Percentiles rank a stretch among this genome's conserved stretches.
phyloP scores from a whole-genome alignment of 106 monocot species.

The Amphibolis antarctica region DNA sequence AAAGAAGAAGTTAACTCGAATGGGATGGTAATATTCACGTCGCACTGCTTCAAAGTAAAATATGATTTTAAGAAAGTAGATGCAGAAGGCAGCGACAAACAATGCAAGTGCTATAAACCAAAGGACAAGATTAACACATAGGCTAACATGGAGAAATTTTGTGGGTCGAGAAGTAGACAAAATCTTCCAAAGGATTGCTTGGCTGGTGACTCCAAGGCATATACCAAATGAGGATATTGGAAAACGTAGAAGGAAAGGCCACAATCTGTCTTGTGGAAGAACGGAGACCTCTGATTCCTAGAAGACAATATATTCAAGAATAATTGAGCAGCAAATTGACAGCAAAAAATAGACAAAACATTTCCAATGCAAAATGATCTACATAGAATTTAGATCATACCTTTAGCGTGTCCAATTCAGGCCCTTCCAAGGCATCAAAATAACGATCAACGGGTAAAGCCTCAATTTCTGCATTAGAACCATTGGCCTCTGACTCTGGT shows the following conservation, averaged over 20 bases:
- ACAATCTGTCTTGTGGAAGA: constrained; percentile 10
- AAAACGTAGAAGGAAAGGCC: constrained; percentile 20
- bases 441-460: constrained; percentile 56
- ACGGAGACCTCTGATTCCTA: constrained; percentile 8
- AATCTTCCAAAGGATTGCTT: constrained; percentile 23
- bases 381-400: constrained; percentile 14
- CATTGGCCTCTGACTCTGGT: constrained; percentile 1
- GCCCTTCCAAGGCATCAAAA: constrained; percentile 64
- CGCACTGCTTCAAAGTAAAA: constrained; percentile 15
- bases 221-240: constrained; percentile 15
- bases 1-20: constrained; percentile 22
- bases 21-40: constrained; percentile 15
- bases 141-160: constrained; percentile 5
- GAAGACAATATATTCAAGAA: neutral
- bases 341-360: neutral
- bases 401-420: constrained; percentile 56
- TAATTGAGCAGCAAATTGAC: no score
- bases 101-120: constrained; percentile 12
- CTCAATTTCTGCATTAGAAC: constrained; percentile 11
- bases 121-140: constrained; percentile 6
- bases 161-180: constrained; percentile 7
- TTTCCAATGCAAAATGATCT: neutral
- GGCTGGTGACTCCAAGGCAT: constrained; percentile 18
- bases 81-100: neutral
- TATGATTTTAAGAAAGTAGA: constrained; percentile 11